phyloP scores from a whole-genome alignment of 1,284 basidiomycete species.

The Cystobasidium sp. region DNA sequence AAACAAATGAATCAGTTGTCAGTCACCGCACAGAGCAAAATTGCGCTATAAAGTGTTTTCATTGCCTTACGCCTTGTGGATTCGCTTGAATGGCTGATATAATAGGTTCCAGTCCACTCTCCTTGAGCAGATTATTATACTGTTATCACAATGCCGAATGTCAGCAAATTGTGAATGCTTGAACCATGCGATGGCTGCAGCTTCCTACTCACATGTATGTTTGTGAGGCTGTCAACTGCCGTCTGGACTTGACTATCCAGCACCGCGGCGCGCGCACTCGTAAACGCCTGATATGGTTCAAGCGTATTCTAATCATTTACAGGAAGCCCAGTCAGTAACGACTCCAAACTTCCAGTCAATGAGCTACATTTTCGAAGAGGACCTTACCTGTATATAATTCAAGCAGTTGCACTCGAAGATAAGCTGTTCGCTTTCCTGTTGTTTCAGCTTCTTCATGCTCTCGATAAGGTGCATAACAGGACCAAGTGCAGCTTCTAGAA shows the following conservation, averaged over 20 bases:
- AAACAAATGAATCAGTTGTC: not conserved
- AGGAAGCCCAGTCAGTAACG: conserved; percentile 24
- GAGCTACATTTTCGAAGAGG: conserved; percentile 34
- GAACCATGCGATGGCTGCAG: not conserved
- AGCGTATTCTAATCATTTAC: conserved; percentile 65
- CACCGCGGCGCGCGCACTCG: conserved; percentile 65
- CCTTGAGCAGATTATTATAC: conserved; percentile 72
- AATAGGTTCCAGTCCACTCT: conserved; percentile 73
- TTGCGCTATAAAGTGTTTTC: not conserved
- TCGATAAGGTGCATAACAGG: conserved; percentile 78
- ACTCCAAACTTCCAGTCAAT: not conserved
- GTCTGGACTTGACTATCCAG: conserved; percentile 69
- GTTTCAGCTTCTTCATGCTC: conserved; percentile 67
- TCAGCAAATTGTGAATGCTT: not conserved
- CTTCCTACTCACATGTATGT: conserved; percentile 72
- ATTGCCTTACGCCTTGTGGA: conserved; percentile 63
- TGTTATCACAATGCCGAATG: conserved; percentile 55
- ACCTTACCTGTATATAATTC: conserved; percentile 71
- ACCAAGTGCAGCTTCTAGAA: conserved; percentile 79
- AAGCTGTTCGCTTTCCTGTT: conserved; percentile 70
- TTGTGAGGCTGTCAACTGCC: conserved; percentile 69
- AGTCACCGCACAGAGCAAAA: not conserved
- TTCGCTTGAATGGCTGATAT: conserved; percentile 66
- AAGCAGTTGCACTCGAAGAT: conserved; percentile 84
- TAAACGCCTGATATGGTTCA: conserved; percentile 72